A percentile compares a stretch with the other conserved stretches of the same genome.
phyloP scores from a whole-genome alignment of 257 asterid species.

The Primulina huaijiensis region DNA sequence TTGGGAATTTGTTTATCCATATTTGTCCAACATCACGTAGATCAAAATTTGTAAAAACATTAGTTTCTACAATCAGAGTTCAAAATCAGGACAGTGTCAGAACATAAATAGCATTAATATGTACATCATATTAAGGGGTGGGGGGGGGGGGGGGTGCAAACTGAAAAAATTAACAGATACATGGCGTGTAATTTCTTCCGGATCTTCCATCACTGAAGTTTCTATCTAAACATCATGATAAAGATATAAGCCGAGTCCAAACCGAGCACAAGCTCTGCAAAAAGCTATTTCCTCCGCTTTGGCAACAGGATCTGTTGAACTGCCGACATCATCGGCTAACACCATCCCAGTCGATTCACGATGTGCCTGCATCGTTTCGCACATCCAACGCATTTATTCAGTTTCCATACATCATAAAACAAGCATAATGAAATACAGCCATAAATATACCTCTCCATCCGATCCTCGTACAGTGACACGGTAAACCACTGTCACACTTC shows the following conservation, averaged over 20 bases:
- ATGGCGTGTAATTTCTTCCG: background rate
- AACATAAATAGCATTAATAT: background rate
- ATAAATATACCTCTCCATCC: constrained; percentile 82
- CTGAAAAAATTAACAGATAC: background rate
- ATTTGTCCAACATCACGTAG: background rate
- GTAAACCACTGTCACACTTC: constrained; percentile 90
- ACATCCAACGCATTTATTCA: background rate
- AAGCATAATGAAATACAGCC: constrained; percentile 15
- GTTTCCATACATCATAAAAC: background rate
- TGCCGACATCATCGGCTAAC: constrained; percentile 31
- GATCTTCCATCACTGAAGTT: background rate
- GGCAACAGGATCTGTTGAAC: constrained; percentile 59
- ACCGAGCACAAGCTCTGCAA: constrained; percentile 92
- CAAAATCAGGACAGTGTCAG: background rate
- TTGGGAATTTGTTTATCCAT: background rate
- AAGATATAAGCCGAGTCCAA: constrained; percentile 92
- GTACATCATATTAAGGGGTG: background rate
- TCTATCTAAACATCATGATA: constrained; percentile 57
- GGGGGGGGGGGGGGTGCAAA: background rate
- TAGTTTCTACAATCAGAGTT: background rate
- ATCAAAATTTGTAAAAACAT: no score
- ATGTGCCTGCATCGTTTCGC: constrained; percentile 53
- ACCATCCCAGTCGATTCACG: constrained; percentile 94
- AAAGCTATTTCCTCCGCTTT: constrained; percentile 95
- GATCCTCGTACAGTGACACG: constrained; percentile 89